Evolutionary conservation across 2,329 filamentous ascomycete genomes (phyloP).

Genomic region (Whalleya microplaca): DNA sequence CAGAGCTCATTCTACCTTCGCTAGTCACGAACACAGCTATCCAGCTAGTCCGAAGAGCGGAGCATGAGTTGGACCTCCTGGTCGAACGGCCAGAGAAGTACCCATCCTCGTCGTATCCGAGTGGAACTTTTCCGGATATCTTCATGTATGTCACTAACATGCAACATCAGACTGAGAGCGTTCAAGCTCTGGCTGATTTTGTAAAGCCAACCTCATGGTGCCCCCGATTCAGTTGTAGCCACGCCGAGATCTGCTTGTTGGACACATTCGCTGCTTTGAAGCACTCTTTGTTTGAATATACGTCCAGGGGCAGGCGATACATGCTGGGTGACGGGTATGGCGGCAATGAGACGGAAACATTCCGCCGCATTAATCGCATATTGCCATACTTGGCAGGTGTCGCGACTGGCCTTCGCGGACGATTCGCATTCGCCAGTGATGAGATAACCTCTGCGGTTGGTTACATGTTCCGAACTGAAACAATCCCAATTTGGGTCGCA

Average conservation of each 20-base stretch:
- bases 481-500: conserved; percentile 4
- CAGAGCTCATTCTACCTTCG: neutral
- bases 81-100: conserved; percentile 3
- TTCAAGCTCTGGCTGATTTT: too few relatives aligned
- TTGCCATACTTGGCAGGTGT: neutral
- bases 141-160: conserved; percentile 1
- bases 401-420: neutral
- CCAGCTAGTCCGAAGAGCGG: conserved; percentile 3
- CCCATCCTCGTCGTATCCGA: neutral
- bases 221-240: neutral
- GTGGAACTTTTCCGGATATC: conserved; percentile 3
- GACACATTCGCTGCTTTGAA: neutral
- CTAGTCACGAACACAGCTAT: conserved; percentile 7
- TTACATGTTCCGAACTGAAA: neutral
- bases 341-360: neutral
- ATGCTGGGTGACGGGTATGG: neutral
- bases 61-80: conserved; percentile 2
- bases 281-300: neutral
- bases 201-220: too few relatives aligned
- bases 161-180: neutral
- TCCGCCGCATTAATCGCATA: neutral
- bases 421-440: neutral
- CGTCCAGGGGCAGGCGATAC: neutral
- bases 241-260: neutral
- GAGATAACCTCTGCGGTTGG: conserved; percentile 4